phyloP scores from a whole-genome alignment of 257 asterid species.

The Solanum chaucha region DNA sequence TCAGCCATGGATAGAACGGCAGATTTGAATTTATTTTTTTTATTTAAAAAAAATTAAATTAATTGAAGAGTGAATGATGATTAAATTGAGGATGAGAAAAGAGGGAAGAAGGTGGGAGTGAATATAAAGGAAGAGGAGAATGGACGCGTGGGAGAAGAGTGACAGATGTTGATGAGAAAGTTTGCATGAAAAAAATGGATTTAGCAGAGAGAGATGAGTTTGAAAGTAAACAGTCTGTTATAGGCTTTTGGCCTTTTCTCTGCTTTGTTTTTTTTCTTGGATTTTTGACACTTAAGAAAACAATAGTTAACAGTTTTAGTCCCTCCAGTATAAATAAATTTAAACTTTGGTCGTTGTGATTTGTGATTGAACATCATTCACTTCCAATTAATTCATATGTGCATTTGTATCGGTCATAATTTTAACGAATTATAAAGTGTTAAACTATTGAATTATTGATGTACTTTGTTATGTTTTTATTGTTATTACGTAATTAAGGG shows the following conservation, averaged over 20 bases:
- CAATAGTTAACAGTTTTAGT: background rate
- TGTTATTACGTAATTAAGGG: no score
- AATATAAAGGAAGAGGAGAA: conserved; percentile 10
- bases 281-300: background rate
- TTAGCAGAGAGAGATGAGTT: background rate
- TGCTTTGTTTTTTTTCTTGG: no score
- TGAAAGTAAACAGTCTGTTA: background rate
- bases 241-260: background rate
- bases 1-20: conserved; percentile 13
- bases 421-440: no score
- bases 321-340: background rate
- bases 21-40: no score
- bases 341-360: background rate
- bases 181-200: conserved; percentile 10
- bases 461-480: background rate
- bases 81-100: background rate
- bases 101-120: background rate
- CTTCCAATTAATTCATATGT: no score
- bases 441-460: background rate
- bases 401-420: no score
- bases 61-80: background rate
- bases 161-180: conserved; percentile 31
- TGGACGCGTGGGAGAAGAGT: conserved; percentile 37
- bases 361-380: no score
- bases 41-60: background rate